Percentiles rank a stretch among this genome's conserved stretches.
Conservation (phyloP, 2,329 filamentous ascomycete species). For the Magnaporthiopsis incrustans region DNA sequence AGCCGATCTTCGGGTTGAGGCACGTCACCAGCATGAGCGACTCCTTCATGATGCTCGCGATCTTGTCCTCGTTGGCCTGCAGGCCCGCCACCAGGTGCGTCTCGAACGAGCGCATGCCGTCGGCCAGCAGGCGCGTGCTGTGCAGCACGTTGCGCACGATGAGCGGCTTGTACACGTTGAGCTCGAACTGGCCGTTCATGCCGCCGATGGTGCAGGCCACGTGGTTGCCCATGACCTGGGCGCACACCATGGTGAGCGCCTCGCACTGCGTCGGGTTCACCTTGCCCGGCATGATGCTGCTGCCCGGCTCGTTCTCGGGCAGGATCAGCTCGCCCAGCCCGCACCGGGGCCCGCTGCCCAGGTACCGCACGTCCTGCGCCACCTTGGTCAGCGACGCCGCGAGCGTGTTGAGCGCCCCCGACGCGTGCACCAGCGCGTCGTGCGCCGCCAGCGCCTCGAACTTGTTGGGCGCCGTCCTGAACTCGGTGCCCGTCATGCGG, state of each 20-base stretch:
- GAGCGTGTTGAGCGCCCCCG: slow-evolving; percentile 87
- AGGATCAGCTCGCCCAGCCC: slow-evolving; percentile 88
- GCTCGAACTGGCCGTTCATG: slow-evolving; percentile 96
- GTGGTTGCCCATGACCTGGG: slow-evolving; percentile 97
- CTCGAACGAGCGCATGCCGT: slow-evolving; percentile 93
- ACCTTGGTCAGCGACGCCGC: slow-evolving; percentile 93
- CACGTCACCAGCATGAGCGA: slow-evolving; percentile 98
- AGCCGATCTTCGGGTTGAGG: slow-evolving; percentile 94
- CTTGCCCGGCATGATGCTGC: slow-evolving; percentile 98
- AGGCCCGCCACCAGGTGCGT: slow-evolving; percentile 85
- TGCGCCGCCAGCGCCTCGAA: slow-evolving; percentile 95
- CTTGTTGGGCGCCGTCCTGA: slow-evolving; percentile 97
- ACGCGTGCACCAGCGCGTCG: slow-evolving; percentile 91
- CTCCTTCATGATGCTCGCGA: slow-evolving; percentile 83
- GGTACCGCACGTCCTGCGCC: slow-evolving; percentile 94
- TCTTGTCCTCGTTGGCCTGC: slow-evolving; percentile 89
- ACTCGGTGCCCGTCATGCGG: slow-evolving; percentile 87
- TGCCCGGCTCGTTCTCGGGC: slow-evolving; percentile 96
- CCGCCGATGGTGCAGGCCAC: slow-evolving; percentile 87
- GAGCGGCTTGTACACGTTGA: slow-evolving; percentile 98
- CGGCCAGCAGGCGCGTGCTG: slow-evolving; percentile 78
- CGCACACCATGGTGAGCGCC: slow-evolving; percentile 93
- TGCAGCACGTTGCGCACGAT: slow-evolving; percentile 93
- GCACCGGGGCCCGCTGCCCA: slow-evolving; percentile 90
- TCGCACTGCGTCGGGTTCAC: slow-evolving; percentile 99